Evolutionary conservation across 768 basidiomycete genomes (phyloP), one percentile per base, ranked within the genome.

Genomic region (Lanmaoa rubissima): DNA sequence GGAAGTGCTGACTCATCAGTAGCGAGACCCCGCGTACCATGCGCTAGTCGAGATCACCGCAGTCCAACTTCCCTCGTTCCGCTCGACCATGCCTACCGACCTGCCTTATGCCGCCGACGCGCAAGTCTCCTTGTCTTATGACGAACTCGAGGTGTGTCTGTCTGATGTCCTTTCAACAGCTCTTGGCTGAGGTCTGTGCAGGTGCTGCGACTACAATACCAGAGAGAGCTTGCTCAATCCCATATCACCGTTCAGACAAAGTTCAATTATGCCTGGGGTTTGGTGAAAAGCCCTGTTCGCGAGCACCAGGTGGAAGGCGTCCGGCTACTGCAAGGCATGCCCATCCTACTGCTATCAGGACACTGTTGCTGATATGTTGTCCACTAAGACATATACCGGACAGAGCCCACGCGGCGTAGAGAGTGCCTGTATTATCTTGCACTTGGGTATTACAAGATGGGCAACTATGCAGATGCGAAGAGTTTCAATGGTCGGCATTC

Each of bases 401-500:
- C 85, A 16, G 94, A 97, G 59, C 88, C 95, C 5, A 73, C 85
- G 21, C 82, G 96, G 61, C 82, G 97, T 59, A 78, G 96, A 75
- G 97, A 98, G 74, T 98, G 96, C 65, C 75, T 98, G 36, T 99
- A 98, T 69, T 99, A 98, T 75, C 85, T 99, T 26, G 93, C 94
- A 4, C 78, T 98, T 14, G 97, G 97, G 1, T 87, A 98, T 73
- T 98, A 93, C 75, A 98, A 98, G 79, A 88, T 98, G 83, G 86
- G 87, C 12, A 94, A 98, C 69, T 98, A 88, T 70, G 89, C 90
- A 19, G 92, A 98, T 66, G 93, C 95, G 2, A 88, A 82, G 73
- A 87, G 82, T 59, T 99, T 97, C 73, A 98, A 98, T 71, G 86
- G 96, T 97, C 48, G 58, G 89, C 69, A 5, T 38, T 16, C 14